Conservation (phyloP, 805 yeast genomes). For the Sugiyamaella mastotermitis region DNA sequence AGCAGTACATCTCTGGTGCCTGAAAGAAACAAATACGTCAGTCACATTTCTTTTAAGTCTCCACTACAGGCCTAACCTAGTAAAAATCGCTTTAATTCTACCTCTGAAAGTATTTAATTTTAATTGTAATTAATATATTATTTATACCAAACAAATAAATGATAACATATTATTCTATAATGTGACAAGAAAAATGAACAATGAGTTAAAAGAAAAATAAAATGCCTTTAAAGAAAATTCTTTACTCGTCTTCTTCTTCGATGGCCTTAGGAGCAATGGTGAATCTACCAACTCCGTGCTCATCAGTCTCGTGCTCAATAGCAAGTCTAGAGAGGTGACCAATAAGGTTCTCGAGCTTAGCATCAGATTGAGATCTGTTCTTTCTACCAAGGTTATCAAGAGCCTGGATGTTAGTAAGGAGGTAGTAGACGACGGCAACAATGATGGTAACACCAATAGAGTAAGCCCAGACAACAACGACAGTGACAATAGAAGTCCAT, state of each 20-base stretch:
- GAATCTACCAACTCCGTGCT: slow-evolving; percentile 27
- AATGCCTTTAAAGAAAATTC: slow-evolving; percentile 5
- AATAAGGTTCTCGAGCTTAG: slow-evolving; percentile 32
- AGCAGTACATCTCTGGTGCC: too few species aligned
- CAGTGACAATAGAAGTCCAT: slow-evolving; percentile 94
- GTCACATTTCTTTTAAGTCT: too few species aligned
- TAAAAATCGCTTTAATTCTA: too few species aligned
- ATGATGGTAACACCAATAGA: slow-evolving; percentile 94
- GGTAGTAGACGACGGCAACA: slow-evolving; percentile 92
- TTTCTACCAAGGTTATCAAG: slow-evolving; percentile 31
- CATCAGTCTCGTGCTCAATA: slow-evolving; percentile 33
- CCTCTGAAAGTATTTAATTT: too few species aligned
- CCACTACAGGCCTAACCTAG: too few species aligned
- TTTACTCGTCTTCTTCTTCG: slow-evolving; percentile 31
- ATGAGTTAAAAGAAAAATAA: background rate
- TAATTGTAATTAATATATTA: too few species aligned
- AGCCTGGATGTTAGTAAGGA: slow-evolving; percentile 39
- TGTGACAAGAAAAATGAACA: slow-evolving; percentile 4
- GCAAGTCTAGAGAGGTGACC: slow-evolving; percentile 33
- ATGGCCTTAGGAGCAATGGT: slow-evolving; percentile 29
- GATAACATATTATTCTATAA: slow-evolving; percentile 9
- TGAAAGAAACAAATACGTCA: too few species aligned
- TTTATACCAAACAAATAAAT: too few species aligned
- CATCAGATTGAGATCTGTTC: slow-evolving; percentile 28
- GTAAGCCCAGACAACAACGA: slow-evolving; percentile 89